phyloP scores from a whole-genome alignment of 495 filamentous ascomycete species.

The Aspergillus taichungensis region DNA sequence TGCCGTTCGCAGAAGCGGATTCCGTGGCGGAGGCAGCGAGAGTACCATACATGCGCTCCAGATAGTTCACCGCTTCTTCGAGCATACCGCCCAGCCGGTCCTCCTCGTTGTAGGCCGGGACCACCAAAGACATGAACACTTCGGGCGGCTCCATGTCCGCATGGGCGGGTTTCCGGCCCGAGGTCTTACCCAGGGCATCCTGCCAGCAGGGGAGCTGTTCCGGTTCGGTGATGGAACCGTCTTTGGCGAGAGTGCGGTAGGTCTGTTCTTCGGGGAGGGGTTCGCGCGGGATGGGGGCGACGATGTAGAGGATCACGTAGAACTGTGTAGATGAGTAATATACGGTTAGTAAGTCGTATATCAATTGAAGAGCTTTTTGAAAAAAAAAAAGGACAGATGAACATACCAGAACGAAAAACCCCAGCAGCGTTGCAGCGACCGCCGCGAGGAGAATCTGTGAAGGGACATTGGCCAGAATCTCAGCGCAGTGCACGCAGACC shows the following conservation, averaged over 20 bases:
- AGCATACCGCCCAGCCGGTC: conserved; percentile 74
- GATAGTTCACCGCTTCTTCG: conserved; percentile 80
- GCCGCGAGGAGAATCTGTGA: conserved; percentile 21
- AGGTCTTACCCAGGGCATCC: conserved; percentile 50
- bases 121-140: conserved; percentile 74
- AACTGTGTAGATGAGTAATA: conserved; percentile 36
- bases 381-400: neutral
- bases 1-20: neutral
- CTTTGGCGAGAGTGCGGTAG: conserved; percentile 65
- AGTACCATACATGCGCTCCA: conserved; percentile 66
- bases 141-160: conserved; percentile 40
- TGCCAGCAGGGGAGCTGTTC: conserved; percentile 76
- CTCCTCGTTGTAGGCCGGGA: conserved; percentile 94
- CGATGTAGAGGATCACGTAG: conserved; percentile 58
- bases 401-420: conserved; percentile 33
- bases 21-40: conserved; percentile 12
- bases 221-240: conserved; percentile 49
- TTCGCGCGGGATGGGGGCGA: conserved; percentile 73
- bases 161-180: conserved; percentile 11
- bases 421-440: conserved; percentile 20
- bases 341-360: neutral
- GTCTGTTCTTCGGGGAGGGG: conserved; percentile 71
- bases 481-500: conserved; percentile 29
- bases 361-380: neutral
- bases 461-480: conserved; percentile 22